These are phyloP conservation scores for Cubamyces lactineus DNA, from an alignment of 768 basidiomycete species.

Conservation along the genomic window DNA sequence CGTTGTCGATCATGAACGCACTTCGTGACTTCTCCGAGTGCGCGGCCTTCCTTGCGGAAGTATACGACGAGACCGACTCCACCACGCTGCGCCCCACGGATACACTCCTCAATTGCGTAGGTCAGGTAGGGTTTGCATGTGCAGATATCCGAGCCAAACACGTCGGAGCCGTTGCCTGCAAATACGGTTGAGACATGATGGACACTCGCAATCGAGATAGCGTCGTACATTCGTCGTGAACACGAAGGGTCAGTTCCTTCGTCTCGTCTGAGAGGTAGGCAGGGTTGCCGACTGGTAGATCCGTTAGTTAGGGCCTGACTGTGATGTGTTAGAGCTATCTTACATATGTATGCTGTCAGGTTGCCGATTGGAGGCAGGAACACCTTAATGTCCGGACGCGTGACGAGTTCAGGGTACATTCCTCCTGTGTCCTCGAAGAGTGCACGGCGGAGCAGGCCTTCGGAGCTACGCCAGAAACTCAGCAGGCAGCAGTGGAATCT, in stretches of 20 bases:
- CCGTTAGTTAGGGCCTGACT: conserved; percentile 3
- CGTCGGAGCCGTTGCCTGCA: conserved; percentile 91
- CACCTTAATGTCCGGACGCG: conserved; percentile 92
- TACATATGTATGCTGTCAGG: conserved; percentile 90
- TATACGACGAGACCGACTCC: conserved; percentile 95
- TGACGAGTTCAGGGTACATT: conserved; percentile 95
- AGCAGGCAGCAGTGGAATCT: neutral
- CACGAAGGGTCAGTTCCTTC: conserved; percentile 84
- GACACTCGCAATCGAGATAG: neutral
- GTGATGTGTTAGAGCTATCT: conserved; percentile 18
- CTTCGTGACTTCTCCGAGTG: conserved; percentile 93
- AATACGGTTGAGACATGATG: neutral
- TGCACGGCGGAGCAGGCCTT: conserved; percentile 82
- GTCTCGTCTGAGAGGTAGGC: conserved; percentile 73
- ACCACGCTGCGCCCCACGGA: conserved; percentile 78
- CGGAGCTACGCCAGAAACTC: conserved; percentile 54
- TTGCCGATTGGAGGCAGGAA: conserved; percentile 96
- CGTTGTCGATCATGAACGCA: conserved; percentile 37
- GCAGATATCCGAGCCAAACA: conserved; percentile 92
- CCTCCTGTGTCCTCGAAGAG: conserved; percentile 97
- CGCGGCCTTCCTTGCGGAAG: conserved; percentile 93
- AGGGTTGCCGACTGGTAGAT: conserved; percentile 72
- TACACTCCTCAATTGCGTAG: conserved; percentile 93
- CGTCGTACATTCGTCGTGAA: conserved; percentile 87
- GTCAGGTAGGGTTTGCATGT: conserved; percentile 93